Base-by-base conservation (phyloP, 345 rosid species). In the Gossypium longicalyx region DNA sequence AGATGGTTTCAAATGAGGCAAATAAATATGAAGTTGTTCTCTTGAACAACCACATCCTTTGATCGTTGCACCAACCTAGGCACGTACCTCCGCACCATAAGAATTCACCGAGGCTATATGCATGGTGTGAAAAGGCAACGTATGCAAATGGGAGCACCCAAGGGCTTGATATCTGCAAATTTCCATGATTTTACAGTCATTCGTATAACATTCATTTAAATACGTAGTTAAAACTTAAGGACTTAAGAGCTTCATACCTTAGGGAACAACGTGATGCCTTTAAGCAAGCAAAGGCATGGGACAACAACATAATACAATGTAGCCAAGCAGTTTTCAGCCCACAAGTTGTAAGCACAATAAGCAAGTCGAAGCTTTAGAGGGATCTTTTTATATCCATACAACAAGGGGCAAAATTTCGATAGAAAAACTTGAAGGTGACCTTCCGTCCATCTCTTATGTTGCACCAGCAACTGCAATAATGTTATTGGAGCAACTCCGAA, bases 21-120 rank as follows among this genome's bases (percentile, higher is more conserved):
- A 86, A 81, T 9, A 85, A 74, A 73, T 79, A 83, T n/a, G 89
- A 80, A 56, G 79, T 80, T 54, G 86, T 82, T 78, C 89, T 80
- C 76, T 71, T 82, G 66, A 80, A 85, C 74, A 82, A 4, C 86
- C 86, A 44, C 0, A 65, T 65, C 27, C 70, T 65, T 43, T 65
- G 70, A 44, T 65, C 52, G 1, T 65, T 65, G 78, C 83, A 87
- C 91, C 87, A 81, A 11, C 86, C 86, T 5, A 27, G 73, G 20
- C 78, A 3, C 13, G 86, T 84, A 43, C 85, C 80, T 23, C 68
- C 76, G 27, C 71, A 34, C 45, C 70, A 73, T 12, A 81, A 17
- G 66, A 75, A 77, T 53, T 83, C 87, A 2, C 53, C 74, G 0
- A 84, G 73, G 61, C 80, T 79, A 58, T 78, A 76, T 17, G 51